A percentile compares a stretch with the other conserved stretches of the same genome.
Conservation (phyloP, 306 rosid species). For the Rosa lucieae region DNA sequence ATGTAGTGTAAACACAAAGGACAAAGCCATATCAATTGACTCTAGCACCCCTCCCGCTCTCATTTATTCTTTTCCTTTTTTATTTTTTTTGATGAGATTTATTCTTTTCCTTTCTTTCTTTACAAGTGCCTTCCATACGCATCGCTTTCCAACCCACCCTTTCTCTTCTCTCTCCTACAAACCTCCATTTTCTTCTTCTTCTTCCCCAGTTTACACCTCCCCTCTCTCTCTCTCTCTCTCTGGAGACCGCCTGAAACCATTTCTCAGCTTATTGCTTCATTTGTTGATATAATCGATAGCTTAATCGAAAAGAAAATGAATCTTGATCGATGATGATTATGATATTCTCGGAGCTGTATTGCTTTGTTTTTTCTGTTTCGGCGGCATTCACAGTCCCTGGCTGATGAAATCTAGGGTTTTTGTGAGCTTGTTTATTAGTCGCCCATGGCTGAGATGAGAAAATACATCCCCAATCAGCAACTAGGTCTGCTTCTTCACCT, state of each 20-base stretch:
- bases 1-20: not conserved
- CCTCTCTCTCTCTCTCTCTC: not conserved
- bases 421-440: slow-evolving; percentile 8
- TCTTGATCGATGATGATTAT: not conserved
- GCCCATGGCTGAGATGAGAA: slow-evolving; percentile 47
- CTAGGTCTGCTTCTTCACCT: slow-evolving; percentile 41
- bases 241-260: not conserved
- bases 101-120: not conserved
- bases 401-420: slow-evolving; percentile 29
- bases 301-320: not conserved
- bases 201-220: not conserved
- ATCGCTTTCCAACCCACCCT: not conserved
- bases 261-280: not conserved
- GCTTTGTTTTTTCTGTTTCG: not conserved
- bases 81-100: too few relatives aligned
- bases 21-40: too few relatives aligned
- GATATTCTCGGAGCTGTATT: not conserved
- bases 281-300: not conserved
- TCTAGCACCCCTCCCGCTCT: not conserved
- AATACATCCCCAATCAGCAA: slow-evolving; percentile 35
- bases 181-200: not conserved
- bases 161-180: not conserved
- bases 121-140: slow-evolving; percentile 31
- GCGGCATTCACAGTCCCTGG: slow-evolving; percentile 3
- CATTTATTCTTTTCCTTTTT: not conserved